phyloP scores from a whole-genome alignment of 176 grass and related monocot genomes.

The Rhipidocladum racemiflorum region DNA sequence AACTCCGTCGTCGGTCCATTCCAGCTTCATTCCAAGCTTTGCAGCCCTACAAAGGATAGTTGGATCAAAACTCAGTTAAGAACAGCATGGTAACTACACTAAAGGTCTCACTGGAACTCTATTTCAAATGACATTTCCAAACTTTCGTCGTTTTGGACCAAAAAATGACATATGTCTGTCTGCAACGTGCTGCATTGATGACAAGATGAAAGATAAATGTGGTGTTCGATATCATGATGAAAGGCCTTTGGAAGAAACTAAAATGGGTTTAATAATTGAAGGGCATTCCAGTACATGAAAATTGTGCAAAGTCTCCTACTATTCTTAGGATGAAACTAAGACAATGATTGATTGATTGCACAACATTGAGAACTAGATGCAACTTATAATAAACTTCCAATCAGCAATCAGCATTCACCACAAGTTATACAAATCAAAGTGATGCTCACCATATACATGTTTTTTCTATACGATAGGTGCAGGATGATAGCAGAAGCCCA shows the following conservation, averaged over 20 bases:
- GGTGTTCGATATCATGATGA: background rate
- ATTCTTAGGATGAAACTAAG: background rate
- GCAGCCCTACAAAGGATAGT: conserved; percentile 35
- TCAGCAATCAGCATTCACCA: background rate
- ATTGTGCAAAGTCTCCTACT: background rate
- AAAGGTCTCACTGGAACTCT: background rate
- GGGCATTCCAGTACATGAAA: background rate
- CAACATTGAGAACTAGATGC: background rate
- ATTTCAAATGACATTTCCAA: background rate
- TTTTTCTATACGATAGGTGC: background rate
- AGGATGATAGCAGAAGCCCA: background rate
- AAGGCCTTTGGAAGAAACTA: background rate
- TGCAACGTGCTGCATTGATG: background rate
- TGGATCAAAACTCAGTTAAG: background rate
- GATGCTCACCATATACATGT: background rate
- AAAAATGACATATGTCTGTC: background rate
- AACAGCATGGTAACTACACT: background rate
- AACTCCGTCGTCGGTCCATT: conserved; percentile 75
- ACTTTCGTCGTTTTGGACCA: background rate
- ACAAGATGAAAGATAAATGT: background rate
- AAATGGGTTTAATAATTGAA: background rate
- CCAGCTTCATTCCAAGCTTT: conserved; percentile 71
- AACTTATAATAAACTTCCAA: background rate
- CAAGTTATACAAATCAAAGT: background rate
- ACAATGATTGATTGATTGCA: too few relatives aligned